A percentile compares a stretch with the other conserved stretches of the same genome.
Evolutionary conservation across 192 early-diverging fungal genomes (phyloP).

Genomic region (Gaertneriomyces semiglobifer): DNA sequence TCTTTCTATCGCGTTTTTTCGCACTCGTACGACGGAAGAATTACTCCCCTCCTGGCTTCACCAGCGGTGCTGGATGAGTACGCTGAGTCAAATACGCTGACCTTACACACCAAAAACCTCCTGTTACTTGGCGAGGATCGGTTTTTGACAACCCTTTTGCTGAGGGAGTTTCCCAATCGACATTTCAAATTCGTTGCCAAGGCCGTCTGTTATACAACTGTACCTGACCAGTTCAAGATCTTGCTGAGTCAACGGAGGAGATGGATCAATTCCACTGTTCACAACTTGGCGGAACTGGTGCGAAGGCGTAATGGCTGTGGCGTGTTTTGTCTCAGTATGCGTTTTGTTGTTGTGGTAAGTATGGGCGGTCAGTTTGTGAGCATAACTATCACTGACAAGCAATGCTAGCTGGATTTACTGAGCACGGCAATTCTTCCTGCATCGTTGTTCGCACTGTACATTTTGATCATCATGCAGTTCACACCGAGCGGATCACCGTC

Average conservation of each 20-base stretch:
- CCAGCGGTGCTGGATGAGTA: conserved; percentile 62
- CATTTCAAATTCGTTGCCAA: conserved; percentile 96
- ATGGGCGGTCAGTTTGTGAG: background rate
- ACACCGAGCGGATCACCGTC: conserved; percentile 50
- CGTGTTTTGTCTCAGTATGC: conserved; percentile 91
- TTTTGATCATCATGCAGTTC: conserved; percentile 31
- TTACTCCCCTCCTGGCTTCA: conserved; percentile 74
- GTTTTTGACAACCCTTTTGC: conserved; percentile 92
- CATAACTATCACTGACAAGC: background rate
- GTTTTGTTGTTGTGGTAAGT: conserved; percentile 71
- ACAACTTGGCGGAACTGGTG: conserved; percentile 90
- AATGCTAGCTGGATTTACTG: conserved; percentile 64
- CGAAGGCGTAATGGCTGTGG: conserved; percentile 86
- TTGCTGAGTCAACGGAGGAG: conserved; percentile 87
- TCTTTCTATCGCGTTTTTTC: conserved; percentile 89
- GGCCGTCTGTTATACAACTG: conserved; percentile 87
- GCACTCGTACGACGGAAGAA: background rate
- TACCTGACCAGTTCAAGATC: conserved; percentile 79
- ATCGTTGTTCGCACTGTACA: conserved; percentile 62
- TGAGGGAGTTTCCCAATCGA: conserved; percentile 85
- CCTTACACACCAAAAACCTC: conserved; percentile 90
- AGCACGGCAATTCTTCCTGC: conserved; percentile 90
- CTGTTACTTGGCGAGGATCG: conserved; percentile 91
- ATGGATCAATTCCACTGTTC: conserved; percentile 97
- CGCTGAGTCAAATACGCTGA: conserved; percentile 44